Base-by-base conservation (phyloP, 2,329 filamentous ascomycete genomes). In the Metarhizium album region DNA sequence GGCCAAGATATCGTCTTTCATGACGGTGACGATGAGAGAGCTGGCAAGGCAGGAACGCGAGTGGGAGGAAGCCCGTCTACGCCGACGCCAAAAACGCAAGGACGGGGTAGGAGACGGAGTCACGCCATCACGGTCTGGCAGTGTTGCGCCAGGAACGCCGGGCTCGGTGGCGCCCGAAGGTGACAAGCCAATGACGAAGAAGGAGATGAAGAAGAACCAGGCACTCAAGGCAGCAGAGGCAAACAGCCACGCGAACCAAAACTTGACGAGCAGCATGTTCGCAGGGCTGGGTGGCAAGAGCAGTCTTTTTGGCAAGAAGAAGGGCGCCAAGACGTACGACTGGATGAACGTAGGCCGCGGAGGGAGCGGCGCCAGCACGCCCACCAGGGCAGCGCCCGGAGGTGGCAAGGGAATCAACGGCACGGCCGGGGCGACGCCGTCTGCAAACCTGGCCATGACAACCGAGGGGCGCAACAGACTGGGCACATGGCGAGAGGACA, bases 131-230 rank as follows among this genome's bases (percentile, higher is more conserved):
- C 74, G 81, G 56, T 60, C 78, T 24, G 75, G 79, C 14, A 79
- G 79, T 23, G 71, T 75, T 13, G 79, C 79, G 16, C 74, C 80
- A 11, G 76, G 76, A 2, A 84, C 80, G 0, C 80, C 83, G 3
- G 80, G 79, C 5, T 73, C 79, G 1, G 74, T 79, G 42, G 80
- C 83, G 1, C 78, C 83, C 1, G 83, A 86, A 49, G 64, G 72
- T 1, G 75, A 80, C 57, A 91, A 90, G 65, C 76, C 82, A 3
- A 76, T 87, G 48, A 86, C 85, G 4, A 96, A 96, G 74, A 96
- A 96, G 70, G 90, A 95, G 65, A 76, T 74, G 54, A 81, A 85
- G 63, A 88, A 84, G 66, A 86, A 83, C 56, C 77, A 85, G 57
- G 79, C 82, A n/a, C 84, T 88, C 53, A 87, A 86, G 59, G 79